These are phyloP conservation scores for Chlorella sp. DNA, from an alignment of 139 green algal species.

Conservation along the genomic window DNA sequence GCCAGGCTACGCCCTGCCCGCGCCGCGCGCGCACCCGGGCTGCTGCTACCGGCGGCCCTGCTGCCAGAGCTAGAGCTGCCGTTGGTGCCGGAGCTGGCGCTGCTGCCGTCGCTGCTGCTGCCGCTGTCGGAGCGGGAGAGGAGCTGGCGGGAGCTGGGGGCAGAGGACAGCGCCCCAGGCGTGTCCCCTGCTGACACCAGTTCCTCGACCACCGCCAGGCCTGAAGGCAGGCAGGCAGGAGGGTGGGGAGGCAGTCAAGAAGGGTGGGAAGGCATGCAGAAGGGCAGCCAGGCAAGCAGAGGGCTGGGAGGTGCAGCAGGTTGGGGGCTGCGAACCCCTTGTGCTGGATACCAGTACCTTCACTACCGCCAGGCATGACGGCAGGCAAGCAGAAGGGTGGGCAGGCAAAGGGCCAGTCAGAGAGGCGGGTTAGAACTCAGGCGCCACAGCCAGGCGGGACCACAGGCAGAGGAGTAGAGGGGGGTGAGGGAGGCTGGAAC, in stretches of 20 bases:
- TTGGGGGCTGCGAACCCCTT: no score
- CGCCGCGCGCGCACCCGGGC: background rate
- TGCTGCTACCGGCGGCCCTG: background rate
- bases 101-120: constrained; percentile 15
- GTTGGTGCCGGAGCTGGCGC: background rate
- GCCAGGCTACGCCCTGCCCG: background rate
- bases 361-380: constrained; percentile 28
- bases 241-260: background rate
- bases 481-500: no score
- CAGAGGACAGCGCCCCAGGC: constrained; percentile 1
- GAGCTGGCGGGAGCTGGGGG: background rate
- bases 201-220: constrained; percentile 40
- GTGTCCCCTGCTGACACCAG: constrained; percentile 32
- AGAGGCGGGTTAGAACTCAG: background rate
- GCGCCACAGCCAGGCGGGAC: no score
- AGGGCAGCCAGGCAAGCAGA: background rate
- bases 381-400: background rate
- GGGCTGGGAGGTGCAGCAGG: no score
- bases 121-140: constrained; percentile 12
- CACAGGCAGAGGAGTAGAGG: no score
- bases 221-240: background rate
- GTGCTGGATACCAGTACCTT: constrained; percentile 43
- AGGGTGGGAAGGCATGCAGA: background rate
- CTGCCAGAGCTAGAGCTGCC: background rate
- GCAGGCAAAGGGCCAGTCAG: background rate